Evolutionary conservation across 208 protist species (phyloP).

Genomic region (Trypanosoma mega): DNA sequence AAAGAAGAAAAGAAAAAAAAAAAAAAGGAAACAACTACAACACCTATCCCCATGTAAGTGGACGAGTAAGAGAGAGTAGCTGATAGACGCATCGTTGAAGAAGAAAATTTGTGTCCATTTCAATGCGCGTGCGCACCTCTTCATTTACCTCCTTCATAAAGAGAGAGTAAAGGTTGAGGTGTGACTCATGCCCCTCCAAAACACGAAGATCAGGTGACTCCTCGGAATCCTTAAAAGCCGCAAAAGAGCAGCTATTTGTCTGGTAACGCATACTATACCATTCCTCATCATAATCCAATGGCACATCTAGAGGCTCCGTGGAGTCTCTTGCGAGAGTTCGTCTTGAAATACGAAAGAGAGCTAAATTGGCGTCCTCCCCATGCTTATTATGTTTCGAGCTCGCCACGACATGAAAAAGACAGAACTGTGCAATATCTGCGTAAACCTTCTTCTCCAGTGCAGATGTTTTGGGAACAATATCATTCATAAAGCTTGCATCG

Average conservation of each 20-base stretch:
- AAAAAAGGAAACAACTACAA: neutral
- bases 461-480: conserved; percentile 66
- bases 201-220: conserved; percentile 57
- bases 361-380: conserved; percentile 86
- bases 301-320: conserved; percentile 33
- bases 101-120: conserved; percentile 80
- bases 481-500: conserved; percentile 68
- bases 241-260: conserved; percentile 58
- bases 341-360: conserved; percentile 87
- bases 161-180: conserved; percentile 82
- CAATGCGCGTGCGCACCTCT: conserved; percentile 49
- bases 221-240: conserved; percentile 54
- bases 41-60: conserved; percentile 77
- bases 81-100: conserved; percentile 76
- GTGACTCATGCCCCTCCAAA: conserved; percentile 56
- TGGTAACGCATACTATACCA: conserved; percentile 84
- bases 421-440: conserved; percentile 86
- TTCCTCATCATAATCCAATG: conserved; percentile 25
- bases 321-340: conserved; percentile 30
- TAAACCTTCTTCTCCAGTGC: conserved; percentile 83
- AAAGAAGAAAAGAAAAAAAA: conserved; percentile 1
- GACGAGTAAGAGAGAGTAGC: conserved; percentile 75
- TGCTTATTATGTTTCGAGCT: conserved; percentile 82
- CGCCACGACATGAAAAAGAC: conserved; percentile 71
- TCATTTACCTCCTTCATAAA: conserved; percentile 51